Evolutionary conservation across 2,329 filamentous ascomycete species (phyloP).

Genomic region (Fusarium sp.): DNA sequence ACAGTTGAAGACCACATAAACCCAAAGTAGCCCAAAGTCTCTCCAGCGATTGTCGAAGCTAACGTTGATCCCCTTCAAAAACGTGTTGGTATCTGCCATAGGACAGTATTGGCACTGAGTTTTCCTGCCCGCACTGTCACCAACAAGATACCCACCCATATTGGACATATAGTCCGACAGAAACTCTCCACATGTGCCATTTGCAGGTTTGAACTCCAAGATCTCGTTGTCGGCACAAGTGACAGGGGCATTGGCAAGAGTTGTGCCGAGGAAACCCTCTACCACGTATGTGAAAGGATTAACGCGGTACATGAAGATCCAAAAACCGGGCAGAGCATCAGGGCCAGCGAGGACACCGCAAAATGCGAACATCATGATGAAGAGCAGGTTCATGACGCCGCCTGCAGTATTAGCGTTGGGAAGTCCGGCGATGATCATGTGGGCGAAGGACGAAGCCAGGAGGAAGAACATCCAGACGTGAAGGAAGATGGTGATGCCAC

Average conservation of each 20-base stretch:
- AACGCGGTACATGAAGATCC: conserved; percentile 80
- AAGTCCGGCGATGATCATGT: conserved; percentile 71
- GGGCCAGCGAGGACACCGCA: conserved; percentile 71
- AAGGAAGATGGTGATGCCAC: conserved; percentile 70
- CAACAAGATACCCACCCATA: neutral
- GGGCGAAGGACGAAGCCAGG: conserved; percentile 71
- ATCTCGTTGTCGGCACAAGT: conserved; percentile 5
- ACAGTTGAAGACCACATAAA: conserved; percentile 61
- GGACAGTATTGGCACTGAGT: conserved; percentile 56
- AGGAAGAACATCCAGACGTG: conserved; percentile 70
- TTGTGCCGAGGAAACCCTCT: conserved; percentile 69
- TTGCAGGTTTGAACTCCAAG: neutral
- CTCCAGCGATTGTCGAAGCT: conserved; percentile 62
- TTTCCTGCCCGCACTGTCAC: neutral
- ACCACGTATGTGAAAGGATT: conserved; percentile 80
- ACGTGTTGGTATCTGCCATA: conserved; percentile 43
- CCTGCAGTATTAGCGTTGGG: conserved; percentile 69
- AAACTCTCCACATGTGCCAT: neutral
- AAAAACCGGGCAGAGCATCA: conserved; percentile 70
- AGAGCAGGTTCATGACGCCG: conserved; percentile 70
- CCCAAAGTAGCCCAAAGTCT: conserved; percentile 64
- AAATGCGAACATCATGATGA: conserved; percentile 69
- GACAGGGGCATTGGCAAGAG: conserved; percentile 63
- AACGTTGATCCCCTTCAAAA: conserved; percentile 52
- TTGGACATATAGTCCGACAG: conserved; percentile 1